Evolutionary conservation across 139 green algal genomes (phyloP).

Genomic region (Nannochloris sp.): DNA sequence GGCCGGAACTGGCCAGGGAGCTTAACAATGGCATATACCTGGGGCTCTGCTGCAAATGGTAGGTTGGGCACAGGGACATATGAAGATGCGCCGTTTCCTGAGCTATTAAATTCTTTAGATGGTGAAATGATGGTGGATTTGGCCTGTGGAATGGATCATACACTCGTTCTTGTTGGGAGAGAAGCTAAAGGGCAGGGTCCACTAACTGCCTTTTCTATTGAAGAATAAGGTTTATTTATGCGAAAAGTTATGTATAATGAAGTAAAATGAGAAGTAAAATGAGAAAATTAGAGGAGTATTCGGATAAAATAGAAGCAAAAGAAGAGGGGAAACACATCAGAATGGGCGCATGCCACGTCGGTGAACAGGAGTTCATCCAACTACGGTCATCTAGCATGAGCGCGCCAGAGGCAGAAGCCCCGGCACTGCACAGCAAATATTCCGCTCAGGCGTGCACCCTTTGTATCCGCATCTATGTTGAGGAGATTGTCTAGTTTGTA

Average conservation of each 20-base stretch:
- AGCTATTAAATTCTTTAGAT: conserved; percentile 31
- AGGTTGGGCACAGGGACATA: conserved; percentile 21
- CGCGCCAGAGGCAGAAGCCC: not conserved
- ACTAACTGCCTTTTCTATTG: not conserved
- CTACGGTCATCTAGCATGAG: not conserved
- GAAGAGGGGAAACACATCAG: not conserved
- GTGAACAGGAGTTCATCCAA: too few species aligned
- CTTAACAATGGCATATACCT: conserved; percentile 16
- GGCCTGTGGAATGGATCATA: conserved; percentile 37
- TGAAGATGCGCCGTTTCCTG: conserved; percentile 10
- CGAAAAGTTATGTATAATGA: not conserved
- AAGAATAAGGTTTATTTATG: not conserved
- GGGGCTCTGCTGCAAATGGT: conserved; percentile 17
- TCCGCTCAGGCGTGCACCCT: not conserved
- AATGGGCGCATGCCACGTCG: too few species aligned
- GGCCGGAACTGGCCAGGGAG: not conserved
- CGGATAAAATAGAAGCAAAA: not conserved
- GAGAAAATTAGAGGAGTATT: not conserved
- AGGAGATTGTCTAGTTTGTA: not conserved
- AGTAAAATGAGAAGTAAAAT: not conserved
- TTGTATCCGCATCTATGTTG: not conserved
- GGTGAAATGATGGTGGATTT: conserved; percentile 18
- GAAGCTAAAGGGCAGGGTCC: not conserved
- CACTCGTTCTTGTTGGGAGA: conserved; percentile 15
- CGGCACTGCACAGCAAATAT: not conserved